Evolutionary conservation across 495 filamentous ascomycete genomes (phyloP).

Genomic region (Elasticomyces elasticus): DNA sequence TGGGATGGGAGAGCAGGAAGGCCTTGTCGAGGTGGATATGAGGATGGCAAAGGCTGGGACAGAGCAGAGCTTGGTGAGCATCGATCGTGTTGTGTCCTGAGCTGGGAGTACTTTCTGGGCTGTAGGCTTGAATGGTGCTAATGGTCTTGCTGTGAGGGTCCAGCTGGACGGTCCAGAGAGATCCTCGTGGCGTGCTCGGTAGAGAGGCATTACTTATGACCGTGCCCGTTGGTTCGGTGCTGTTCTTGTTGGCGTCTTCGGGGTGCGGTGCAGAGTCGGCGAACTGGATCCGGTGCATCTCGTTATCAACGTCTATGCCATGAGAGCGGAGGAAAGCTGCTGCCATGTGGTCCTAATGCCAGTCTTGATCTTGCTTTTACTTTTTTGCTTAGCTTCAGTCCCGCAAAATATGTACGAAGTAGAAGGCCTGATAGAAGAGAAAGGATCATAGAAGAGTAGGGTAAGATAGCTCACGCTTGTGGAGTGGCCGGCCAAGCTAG

Average conservation of each 20-base stretch:
- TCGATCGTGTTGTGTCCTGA: conserved; percentile 3
- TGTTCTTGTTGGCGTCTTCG: background rate
- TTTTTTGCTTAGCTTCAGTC: no score
- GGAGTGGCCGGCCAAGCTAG: background rate
- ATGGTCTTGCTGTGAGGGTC: background rate
- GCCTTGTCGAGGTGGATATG: conserved; percentile 72
- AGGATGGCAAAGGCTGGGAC: conserved; percentile 59
- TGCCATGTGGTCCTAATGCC: no score
- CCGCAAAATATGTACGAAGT: no score
- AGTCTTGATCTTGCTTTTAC: background rate
- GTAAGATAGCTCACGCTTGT: background rate
- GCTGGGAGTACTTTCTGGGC: conserved; percentile 11
- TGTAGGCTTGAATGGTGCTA: conserved; percentile 14
- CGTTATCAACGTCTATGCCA: conserved; percentile 25
- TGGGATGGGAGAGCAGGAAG: conserved; percentile 50
- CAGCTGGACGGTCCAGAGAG: conserved; percentile 39
- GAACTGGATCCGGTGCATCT: conserved; percentile 26
- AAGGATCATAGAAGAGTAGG: background rate
- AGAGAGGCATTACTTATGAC: conserved; percentile 32
- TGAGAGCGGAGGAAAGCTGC: conserved; percentile 20
- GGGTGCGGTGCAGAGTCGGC: no score
- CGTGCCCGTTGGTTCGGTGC: background rate
- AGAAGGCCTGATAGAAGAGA: no score
- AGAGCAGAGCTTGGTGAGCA: conserved; percentile 32
- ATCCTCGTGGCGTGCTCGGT: conserved; percentile 26